A percentile compares a stretch with the other conserved stretches of the same genome.
phyloP scores from a whole-genome alignment of 805 yeast genomes.

The Spathaspora boniae region DNA sequence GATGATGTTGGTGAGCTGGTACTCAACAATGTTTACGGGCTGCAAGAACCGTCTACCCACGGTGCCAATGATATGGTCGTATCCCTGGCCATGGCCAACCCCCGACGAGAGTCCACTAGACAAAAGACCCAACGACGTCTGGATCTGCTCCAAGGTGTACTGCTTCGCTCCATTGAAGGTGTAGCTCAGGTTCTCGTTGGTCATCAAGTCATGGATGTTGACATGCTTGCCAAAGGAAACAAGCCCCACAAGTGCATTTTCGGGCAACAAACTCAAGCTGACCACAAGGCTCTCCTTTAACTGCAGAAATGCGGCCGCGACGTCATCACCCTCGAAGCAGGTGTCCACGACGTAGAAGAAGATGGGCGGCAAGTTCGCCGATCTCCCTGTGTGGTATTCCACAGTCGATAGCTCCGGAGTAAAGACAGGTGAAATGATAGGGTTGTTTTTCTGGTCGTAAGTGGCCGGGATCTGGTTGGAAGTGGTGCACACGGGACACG shows the following conservation, averaged over 20 bases:
- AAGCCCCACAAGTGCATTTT: constrained; percentile 53
- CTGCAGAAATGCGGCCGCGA: constrained; percentile 37
- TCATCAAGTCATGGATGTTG: constrained; percentile 50
- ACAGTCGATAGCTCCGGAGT: constrained; percentile 43
- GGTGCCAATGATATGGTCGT: constrained; percentile 11
- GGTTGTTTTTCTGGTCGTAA: constrained; percentile 14
- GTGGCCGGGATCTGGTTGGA: constrained; percentile 39
- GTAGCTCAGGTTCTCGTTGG: constrained; percentile 27
- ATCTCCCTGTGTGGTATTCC: constrained; percentile 45
- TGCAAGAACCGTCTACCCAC: constrained; percentile 40
- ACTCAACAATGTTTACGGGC: constrained; percentile 48
- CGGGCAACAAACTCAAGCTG: constrained; percentile 49
- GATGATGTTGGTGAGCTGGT: constrained; percentile 44
- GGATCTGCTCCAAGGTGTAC: constrained; percentile 47
- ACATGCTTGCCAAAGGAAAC: constrained; percentile 60
- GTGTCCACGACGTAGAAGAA: constrained; percentile 58
- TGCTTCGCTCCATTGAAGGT: constrained; percentile 56
- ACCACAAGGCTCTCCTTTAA: constrained; percentile 48
- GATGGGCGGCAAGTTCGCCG: constrained; percentile 42
- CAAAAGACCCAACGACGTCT: constrained; percentile 43
- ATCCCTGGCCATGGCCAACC: constrained; percentile 2
- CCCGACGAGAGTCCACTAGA: constrained; percentile 19
- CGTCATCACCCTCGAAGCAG: constrained; percentile 49
- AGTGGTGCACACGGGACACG: constrained; percentile 54
- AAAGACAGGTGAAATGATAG: constrained; percentile 30